Percentiles rank a stretch among this genome's conserved stretches.
Conservation (phyloP, 306 rosid species). For the Fragaria iinumae region DNA sequence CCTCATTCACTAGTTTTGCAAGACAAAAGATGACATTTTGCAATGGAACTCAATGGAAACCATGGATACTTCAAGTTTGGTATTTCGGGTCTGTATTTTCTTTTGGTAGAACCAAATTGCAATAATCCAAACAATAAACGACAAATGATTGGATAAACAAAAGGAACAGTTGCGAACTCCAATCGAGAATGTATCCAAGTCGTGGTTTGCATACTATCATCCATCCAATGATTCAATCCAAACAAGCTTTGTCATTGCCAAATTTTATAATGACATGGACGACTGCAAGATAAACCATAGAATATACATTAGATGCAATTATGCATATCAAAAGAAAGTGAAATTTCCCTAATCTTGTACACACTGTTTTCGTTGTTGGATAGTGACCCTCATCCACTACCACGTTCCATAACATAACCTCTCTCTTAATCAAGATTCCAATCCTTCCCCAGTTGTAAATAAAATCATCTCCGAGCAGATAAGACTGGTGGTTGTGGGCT, state of each 20-base stretch:
- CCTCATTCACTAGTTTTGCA: neutral
- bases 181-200: neutral
- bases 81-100: neutral
- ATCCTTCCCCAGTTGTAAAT: slow-evolving; percentile 44
- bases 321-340: no score
- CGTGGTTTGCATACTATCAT: neutral
- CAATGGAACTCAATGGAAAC: neutral
- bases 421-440: slow-evolving; percentile 30
- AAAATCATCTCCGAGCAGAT: slow-evolving; percentile 42
- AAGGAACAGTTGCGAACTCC: neutral
- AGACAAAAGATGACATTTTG: neutral
- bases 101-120: neutral
- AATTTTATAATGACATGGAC: neutral
- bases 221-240: neutral
- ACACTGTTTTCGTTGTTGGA: slow-evolving; percentile 27
- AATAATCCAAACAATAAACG: slow-evolving; percentile 6
- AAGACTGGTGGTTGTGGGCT: slow-evolving; percentile 52
- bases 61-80: neutral
- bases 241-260: neutral
- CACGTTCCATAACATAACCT: slow-evolving; percentile 18
- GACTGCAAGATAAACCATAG: neutral
- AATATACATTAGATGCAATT: neutral
- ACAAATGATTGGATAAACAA: slow-evolving; percentile 17
- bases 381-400: slow-evolving; percentile 42
- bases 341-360: neutral